Base-by-base conservation (phyloP, 768 basidiomycete species). In the Suillus placidus region DNA sequence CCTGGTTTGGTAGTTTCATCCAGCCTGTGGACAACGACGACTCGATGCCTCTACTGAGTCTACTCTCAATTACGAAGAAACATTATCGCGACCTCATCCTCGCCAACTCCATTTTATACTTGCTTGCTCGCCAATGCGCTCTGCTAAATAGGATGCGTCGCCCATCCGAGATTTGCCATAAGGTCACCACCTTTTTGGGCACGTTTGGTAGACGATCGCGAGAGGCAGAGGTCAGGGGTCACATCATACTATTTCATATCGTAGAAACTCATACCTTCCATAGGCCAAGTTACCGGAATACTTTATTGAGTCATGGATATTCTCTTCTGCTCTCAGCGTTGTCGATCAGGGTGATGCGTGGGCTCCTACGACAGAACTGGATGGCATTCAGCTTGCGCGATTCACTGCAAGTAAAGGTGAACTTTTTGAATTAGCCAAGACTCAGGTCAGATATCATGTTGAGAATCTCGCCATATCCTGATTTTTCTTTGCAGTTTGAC, bases 221-320 rank as follows among this genome's bases (percentile, higher is more conserved):
- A 56, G 91, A 90, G 64, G 84, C 88, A 43, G 86, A 92, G 82
- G 96, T 95, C 69, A 58, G 80, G 51, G 9, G 69, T 62, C 42
- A 30, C 30, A 34, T 63, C 18, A 13, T 51, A 45, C 34, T 68
- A 61, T 34, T 32, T 40, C 47, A 38, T 63, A 68, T 40, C 54
- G 43, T 62, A 7, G 54, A 60, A 56, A 37, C 74, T 78, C 58
- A 77, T 61, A 56, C 66, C 38, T 54, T 67, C 68, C 58, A 20
- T 66, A 89, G 86, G 74, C 71, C 40, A 82, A 80, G 5, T 79
- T 92, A 30, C 84, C 91, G 0, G 79, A 80, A 20, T 86, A 89
- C 72, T 97, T 97, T 74, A 82, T 97, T 40, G 93, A 97, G 73
- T 90, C 93, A 0, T 99, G 97, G 97, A 90, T 86, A 40, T 98